phyloP scores from a whole-genome alignment of 208 protist genomes.

The Trypanosoma cruzi region DNA sequence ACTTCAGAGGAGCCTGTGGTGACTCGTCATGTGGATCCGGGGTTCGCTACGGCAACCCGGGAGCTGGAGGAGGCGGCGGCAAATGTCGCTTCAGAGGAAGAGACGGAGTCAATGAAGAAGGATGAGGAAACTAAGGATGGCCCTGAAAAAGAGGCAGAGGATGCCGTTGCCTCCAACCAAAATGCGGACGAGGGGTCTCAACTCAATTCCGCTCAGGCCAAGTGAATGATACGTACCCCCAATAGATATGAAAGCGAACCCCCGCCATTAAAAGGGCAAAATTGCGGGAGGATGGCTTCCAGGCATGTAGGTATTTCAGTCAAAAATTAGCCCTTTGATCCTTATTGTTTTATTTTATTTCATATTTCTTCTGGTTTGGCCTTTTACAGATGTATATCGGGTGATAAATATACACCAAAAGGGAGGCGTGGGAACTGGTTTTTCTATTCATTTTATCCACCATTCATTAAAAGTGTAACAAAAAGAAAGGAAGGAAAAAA shows the following conservation, averaged over 20 bases:
- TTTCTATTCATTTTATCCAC: conserved; percentile 5
- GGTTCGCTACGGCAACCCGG: neutral
- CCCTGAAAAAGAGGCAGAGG: conserved; percentile 8
- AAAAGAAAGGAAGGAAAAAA: neutral
- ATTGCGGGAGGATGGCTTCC: neutral
- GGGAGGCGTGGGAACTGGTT: neutral
- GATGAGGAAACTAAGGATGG: no score
- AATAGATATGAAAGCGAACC: neutral
- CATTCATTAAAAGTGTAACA: neutral
- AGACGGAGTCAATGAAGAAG: conserved; percentile 41
- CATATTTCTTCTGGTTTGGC: neutral
- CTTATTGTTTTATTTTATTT: neutral
- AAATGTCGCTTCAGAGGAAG: conserved; percentile 29
- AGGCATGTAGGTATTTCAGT: neutral
- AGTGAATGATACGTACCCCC: neutral
- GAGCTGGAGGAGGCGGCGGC: conserved; percentile 4
- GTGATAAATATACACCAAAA: conserved; percentile 3
- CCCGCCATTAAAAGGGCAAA: neutral
- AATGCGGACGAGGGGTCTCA: neutral
- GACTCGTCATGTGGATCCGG: conserved; percentile 14
- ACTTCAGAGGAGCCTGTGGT: neutral
- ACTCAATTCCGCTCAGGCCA: neutral
- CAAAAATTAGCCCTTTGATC: neutral
- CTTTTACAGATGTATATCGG: neutral
- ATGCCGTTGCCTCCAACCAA: neutral